These are phyloP conservation scores for Pinus albicaulis DNA, from an alignment of 75 land plant species.

Conservation along the genomic window DNA sequence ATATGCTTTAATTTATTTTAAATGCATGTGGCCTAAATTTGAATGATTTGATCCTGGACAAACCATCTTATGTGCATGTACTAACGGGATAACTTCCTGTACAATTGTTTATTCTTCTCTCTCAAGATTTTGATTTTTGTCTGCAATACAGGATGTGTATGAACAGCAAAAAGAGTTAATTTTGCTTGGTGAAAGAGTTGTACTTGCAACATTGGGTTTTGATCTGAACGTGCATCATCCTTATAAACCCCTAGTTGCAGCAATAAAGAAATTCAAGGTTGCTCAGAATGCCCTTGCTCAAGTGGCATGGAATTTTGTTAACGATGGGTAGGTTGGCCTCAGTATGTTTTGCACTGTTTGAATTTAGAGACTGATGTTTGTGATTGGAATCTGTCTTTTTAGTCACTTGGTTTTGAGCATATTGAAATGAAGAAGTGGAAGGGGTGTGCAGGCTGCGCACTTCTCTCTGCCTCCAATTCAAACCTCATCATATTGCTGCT, in stretches of 20 bases:
- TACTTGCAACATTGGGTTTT: conserved; percentile 90
- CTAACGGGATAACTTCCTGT: not conserved
- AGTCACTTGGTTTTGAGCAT: conserved; percentile 12
- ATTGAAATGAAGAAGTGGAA: conserved; percentile 21
- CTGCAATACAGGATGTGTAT: conserved; percentile 68
- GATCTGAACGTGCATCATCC: conserved; percentile 94
- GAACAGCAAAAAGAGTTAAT: conserved; percentile 85
- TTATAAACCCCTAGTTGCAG: conserved; percentile 91
- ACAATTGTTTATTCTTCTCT: not conserved
- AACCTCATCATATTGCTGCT: conserved; percentile 97
- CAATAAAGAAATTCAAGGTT: conserved; percentile 90
- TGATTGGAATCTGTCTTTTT: conserved; percentile 3
- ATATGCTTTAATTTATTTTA: not conserved
- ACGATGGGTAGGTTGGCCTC: conserved; percentile 79
- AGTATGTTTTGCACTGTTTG: not conserved
- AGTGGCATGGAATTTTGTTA: conserved; percentile 98
- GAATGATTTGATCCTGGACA: not conserved
- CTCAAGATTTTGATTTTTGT: not conserved
- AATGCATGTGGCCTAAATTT: not conserved
- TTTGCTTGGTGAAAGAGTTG: conserved; percentile 75
- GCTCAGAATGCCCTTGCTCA: conserved; percentile 87
- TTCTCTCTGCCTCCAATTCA: conserved; percentile 95
- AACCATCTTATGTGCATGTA: not conserved
- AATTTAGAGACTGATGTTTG: not conserved
- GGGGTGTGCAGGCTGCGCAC: conserved; percentile 84